These are phyloP conservation scores for Lepidium sativum DNA, from an alignment of 345 rosid genomes.

Conservation along the genomic window DNA sequence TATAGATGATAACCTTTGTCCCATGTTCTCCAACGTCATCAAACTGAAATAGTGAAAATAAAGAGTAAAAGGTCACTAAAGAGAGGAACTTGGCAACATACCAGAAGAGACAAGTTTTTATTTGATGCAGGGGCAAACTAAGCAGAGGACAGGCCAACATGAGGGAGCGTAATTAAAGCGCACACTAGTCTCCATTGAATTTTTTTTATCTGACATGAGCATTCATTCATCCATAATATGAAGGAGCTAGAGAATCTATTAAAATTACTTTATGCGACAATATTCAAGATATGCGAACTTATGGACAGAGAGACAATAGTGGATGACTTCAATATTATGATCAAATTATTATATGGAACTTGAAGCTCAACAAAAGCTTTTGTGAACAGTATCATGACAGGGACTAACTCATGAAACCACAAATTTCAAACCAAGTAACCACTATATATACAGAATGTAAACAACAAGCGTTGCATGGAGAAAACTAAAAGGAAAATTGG, in stretches of 20 bases:
- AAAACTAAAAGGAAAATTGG: not conserved
- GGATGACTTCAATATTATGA: not conserved
- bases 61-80: not conserved
- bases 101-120: not conserved
- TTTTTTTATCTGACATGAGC: not conserved
- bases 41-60: conserved; percentile 47
- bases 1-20: conserved; percentile 79
- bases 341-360: not conserved
- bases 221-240: conserved; percentile 3
- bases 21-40: conserved; percentile 73
- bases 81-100: not conserved
- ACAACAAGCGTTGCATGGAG: not conserved
- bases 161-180: not conserved
- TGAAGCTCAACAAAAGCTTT: not conserved
- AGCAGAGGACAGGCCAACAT: not conserved
- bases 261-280: not conserved
- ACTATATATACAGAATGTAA: not conserved
- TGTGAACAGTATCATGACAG: not conserved
- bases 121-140: not conserved
- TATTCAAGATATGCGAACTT: not conserved
- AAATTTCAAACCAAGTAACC: not conserved
- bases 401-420: not conserved
- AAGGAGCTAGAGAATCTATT: not conserved
- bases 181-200: not conserved
- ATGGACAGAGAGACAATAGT: not conserved